Conservation (phyloP, 768 basidiomycete species). For the Leucosporidium scottii region DNA sequence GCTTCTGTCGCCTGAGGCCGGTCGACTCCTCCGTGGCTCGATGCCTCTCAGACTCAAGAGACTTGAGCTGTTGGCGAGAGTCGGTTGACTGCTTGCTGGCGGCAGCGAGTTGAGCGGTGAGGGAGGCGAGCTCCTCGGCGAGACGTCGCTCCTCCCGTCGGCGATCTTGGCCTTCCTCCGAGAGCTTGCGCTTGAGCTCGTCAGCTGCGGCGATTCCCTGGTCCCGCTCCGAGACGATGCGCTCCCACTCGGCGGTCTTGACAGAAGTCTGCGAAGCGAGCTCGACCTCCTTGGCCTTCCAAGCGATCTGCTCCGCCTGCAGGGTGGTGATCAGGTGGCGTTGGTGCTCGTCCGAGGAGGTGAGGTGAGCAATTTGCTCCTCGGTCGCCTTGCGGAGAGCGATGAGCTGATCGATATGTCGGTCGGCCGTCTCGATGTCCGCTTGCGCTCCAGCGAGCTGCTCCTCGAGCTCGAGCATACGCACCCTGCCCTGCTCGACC, state of each 20-base stretch:
- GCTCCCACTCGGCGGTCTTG: conserved; percentile 57
- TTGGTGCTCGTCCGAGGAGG: conserved; percentile 70
- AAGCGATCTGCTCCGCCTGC: conserved; percentile 66
- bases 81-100: conserved; percentile 10
- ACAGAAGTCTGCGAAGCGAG: conserved; percentile 54
- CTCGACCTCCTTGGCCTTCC: conserved; percentile 59
- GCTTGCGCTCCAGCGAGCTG: conserved; percentile 68
- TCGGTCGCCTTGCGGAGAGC: conserved; percentile 28
- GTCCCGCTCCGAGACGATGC: conserved; percentile 40
- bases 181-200: conserved; percentile 11
- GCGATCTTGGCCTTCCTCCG: conserved; percentile 17
- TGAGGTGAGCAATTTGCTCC: conserved; percentile 35
- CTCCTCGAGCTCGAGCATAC: conserved; percentile 78
- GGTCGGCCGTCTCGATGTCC: conserved; percentile 71
- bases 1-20: conserved; percentile 67
- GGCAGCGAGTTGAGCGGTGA: not conserved
- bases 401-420: conserved; percentile 68
- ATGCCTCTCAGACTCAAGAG: conserved; percentile 15
- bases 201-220: not conserved
- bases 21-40: conserved; percentile 62
- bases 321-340: conserved; percentile 76
- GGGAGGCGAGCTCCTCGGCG: not conserved
- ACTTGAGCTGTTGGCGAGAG: conserved; percentile 7
- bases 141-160: conserved; percentile 22
- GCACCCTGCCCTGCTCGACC: conserved; percentile 72